Percentiles rank a stretch among this genome's conserved stretches.
These are phyloP conservation scores for Glycine tomentella DNA, from an alignment of 306 rosid genomes.

Conservation along the genomic window DNA sequence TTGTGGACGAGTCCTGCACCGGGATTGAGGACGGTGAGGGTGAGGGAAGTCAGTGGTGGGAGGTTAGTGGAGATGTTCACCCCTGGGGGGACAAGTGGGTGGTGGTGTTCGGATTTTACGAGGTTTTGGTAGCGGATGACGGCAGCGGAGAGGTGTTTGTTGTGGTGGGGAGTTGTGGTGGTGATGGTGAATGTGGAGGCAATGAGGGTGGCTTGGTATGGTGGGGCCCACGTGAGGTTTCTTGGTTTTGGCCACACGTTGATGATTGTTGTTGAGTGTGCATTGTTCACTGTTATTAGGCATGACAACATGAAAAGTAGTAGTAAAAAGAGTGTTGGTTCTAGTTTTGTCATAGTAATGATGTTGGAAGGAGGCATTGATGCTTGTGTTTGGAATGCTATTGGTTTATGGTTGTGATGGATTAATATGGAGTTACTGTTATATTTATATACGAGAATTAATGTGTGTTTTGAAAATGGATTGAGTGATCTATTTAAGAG, in stretches of 20 bases:
- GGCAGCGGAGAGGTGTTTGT: conserved; percentile 64
- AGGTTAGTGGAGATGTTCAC: conserved; percentile 47
- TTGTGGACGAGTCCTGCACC: conserved; percentile 62
- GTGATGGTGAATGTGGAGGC: conserved; percentile 71
- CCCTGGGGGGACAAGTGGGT: conserved; percentile 55
- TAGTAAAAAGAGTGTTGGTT: not conserved
- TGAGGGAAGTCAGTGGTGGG: conserved; percentile 58
- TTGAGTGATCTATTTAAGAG: conserved; percentile 1
- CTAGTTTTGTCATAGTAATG: conserved; percentile 5
- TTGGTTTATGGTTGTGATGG: not conserved
- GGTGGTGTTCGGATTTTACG: conserved; percentile 68
- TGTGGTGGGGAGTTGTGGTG: conserved; percentile 45
- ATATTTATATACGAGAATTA: not conserved
- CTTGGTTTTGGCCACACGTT: conserved; percentile 86
- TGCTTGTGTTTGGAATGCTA: not conserved
- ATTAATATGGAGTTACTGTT: not conserved
- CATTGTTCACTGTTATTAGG: not conserved
- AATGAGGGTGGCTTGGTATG: conserved; percentile 54
- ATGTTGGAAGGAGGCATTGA: not conserved
- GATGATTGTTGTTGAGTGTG: conserved; percentile 18
- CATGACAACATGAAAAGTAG: not conserved
- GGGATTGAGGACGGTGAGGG: conserved; percentile 46
- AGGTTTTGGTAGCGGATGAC: conserved; percentile 63
- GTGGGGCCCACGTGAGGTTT: conserved; percentile 66
- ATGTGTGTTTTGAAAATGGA: not conserved